Conservation (phyloP, 805 yeast genomes). For the Saccharomycopsis fibuligera region DNA sequence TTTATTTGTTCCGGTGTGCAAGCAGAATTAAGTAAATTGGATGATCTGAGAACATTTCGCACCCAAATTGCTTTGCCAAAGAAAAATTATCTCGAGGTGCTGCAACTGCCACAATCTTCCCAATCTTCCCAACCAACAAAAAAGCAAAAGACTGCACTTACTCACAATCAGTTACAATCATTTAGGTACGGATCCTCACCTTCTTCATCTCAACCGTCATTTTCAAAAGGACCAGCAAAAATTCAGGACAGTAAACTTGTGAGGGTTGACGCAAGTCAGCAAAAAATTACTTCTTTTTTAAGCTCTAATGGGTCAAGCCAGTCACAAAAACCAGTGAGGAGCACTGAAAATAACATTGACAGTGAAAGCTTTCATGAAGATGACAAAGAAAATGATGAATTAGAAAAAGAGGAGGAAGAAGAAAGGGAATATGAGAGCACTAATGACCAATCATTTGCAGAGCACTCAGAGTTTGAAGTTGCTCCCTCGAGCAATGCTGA, state of each 20-base stretch:
- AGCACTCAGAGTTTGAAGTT: not conserved
- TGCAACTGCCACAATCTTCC: no score
- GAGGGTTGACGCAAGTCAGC: conserved; percentile 64
- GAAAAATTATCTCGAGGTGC: not conserved
- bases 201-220: not conserved
- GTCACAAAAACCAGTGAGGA: not conserved
- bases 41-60: conserved; percentile 60
- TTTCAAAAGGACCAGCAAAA: conserved; percentile 23
- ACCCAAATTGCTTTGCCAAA: conserved; percentile 37
- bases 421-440: not conserved
- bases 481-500: not conserved
- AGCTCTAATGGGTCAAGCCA: not conserved
- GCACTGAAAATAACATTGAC: not conserved
- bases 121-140: no score
- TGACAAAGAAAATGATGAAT: not conserved
- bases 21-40: conserved; percentile 46
- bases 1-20: conserved; percentile 45
- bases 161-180: conserved; percentile 1
- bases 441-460: not conserved
- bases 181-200: not conserved
- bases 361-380: not conserved
- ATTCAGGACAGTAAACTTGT: conserved; percentile 63
- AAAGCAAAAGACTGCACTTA: conserved; percentile 10
- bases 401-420: not conserved
- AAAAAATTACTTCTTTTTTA: conserved; percentile 36